A percentile compares a stretch with the other conserved stretches of the same genome.
phyloP scores from a whole-genome alignment of 2,329 filamentous ascomycete genomes.

The Remersonia thermophila region DNA sequence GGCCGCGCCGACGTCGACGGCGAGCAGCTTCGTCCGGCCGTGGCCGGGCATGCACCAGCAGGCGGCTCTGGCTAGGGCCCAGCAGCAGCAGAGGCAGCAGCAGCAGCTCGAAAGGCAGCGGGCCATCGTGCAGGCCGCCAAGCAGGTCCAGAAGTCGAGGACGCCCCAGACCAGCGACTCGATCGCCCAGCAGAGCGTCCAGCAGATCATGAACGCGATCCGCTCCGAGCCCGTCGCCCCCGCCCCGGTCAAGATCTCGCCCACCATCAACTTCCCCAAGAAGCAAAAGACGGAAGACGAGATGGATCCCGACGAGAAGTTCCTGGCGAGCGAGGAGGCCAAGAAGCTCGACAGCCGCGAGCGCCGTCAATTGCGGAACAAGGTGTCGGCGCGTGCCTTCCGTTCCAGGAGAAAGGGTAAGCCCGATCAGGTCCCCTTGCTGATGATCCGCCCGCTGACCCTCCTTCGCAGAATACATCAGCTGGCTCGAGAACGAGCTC shows the following conservation, averaged over 20 bases:
- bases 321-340: constrained; percentile 91
- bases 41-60: constrained; percentile 93
- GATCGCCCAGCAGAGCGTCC: constrained; percentile 83
- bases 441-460: constrained; percentile 32
- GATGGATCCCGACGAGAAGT: constrained; percentile 94
- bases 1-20: constrained; percentile 31
- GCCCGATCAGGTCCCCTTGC: constrained; percentile 15
- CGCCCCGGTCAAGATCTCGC: constrained; percentile 36
- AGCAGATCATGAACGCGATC: constrained; percentile 85
- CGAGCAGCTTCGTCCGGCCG: constrained; percentile 55
- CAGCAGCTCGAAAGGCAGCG: constrained; percentile 50
- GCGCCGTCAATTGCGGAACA: constrained; percentile 92
- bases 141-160: constrained; percentile 31
- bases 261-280: constrained; percentile 56
- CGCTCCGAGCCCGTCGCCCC: constrained; percentile 54
- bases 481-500: constrained; percentile 83
- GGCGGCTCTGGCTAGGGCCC: constrained; percentile 61
- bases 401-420: constrained; percentile 95
- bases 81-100: constrained; percentile 55
- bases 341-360: constrained; percentile 99
- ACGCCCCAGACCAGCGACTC: constrained; percentile 47
- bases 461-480: constrained; percentile 71
- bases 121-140: constrained; percentile 26
- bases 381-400: constrained; percentile 95
- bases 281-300: constrained; percentile 91